These are phyloP conservation scores for Pseudogymnoascus sp. DNA, from an alignment of 2,329 filamentous ascomycete genomes.

Conservation along the genomic window DNA sequence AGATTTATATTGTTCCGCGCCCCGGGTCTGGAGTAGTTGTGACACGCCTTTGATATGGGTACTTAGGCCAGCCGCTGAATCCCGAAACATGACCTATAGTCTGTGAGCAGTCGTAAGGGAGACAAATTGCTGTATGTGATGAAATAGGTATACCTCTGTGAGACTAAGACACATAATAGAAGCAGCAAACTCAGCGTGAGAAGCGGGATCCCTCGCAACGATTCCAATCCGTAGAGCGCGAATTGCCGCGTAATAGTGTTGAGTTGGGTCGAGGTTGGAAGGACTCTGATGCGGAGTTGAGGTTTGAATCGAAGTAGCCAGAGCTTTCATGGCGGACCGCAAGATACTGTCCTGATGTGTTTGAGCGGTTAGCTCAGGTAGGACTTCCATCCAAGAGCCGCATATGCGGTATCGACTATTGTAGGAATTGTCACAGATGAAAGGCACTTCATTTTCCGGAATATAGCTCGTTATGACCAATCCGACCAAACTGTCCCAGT, in stretches of 20 bases:
- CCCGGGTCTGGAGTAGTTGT: conserved; percentile 27
- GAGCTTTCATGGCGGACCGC: neutral
- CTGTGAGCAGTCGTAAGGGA: neutral
- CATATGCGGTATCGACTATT: conserved; percentile 26
- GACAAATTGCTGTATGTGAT: neutral
- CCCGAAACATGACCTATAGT: conserved; percentile 29
- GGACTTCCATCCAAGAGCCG: conserved; percentile 33
- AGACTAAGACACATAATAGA: conserved; percentile 29
- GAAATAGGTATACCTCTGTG: conserved; percentile 20
- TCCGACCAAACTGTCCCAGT: neutral
- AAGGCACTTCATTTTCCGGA: conserved; percentile 14
- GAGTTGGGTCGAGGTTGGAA: neutral
- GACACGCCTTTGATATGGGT: conserved; percentile 31
- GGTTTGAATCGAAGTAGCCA: neutral
- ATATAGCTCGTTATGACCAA: conserved; percentile 8
- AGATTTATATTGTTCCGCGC: conserved; percentile 25
- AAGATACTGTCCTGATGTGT: conserved; percentile 7
- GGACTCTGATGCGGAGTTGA: neutral
- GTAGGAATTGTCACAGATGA: neutral
- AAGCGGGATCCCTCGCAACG: neutral
- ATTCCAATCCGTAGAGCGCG: neutral
- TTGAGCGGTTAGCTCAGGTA: conserved; percentile 26
- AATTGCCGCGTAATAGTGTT: neutral
- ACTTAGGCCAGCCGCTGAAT: conserved; percentile 19
- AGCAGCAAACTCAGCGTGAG: neutral